phyloP scores from a whole-genome alignment of 768 basidiomycete genomes.

The Mycena vulgaris region DNA sequence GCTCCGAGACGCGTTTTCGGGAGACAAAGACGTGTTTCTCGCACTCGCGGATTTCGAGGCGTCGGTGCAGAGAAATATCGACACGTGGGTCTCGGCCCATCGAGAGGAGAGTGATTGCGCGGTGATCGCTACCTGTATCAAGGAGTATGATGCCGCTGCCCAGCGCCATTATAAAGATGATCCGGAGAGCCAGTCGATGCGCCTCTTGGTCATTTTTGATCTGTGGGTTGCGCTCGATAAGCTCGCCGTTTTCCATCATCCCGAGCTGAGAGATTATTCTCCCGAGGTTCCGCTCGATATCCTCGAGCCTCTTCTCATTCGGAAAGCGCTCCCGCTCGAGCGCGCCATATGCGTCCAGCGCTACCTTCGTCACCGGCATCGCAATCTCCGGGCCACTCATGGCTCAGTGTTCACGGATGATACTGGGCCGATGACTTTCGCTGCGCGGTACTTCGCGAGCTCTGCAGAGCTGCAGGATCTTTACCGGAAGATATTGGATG shows the following conservation, averaged over 20 bases:
- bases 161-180: constrained; percentile 47
- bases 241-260: constrained; percentile 49
- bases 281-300: constrained; percentile 58
- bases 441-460: constrained; percentile 51
- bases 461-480: constrained; percentile 44
- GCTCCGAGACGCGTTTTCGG: not conserved
- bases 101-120: constrained; percentile 29
- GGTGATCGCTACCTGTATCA: constrained; percentile 46
- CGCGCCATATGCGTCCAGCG: constrained; percentile 44
- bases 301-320: constrained; percentile 59
- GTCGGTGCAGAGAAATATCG: constrained; percentile 6
- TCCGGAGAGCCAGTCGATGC: constrained; percentile 57
- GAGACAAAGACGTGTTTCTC: constrained; percentile 4
- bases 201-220: constrained; percentile 64
- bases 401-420: constrained; percentile 52
- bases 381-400: constrained; percentile 5
- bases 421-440: constrained; percentile 43
- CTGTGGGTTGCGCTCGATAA: too few species aligned
- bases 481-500: constrained; percentile 46
- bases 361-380: constrained; percentile 52
- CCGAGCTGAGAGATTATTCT: constrained; percentile 59
- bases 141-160: constrained; percentile 47
- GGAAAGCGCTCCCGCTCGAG: constrained; percentile 44
- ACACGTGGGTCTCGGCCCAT: not conserved
- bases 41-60: constrained; percentile 12